These are phyloP conservation scores for Nakaseomyces sp. DNA, from an alignment of 1,139 yeast species.

Conservation along the genomic window DNA sequence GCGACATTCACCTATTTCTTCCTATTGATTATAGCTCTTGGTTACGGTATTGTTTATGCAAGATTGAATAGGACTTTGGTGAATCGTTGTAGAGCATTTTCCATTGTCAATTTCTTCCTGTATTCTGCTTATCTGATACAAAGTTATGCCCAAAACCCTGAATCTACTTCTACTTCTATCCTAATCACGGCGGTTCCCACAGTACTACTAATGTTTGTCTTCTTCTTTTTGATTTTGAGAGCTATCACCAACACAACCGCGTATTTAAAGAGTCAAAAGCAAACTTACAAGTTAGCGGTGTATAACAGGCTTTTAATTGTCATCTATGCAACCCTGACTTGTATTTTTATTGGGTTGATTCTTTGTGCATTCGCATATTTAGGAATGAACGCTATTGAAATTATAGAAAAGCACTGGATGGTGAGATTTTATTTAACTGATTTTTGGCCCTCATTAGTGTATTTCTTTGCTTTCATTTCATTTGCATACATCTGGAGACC, in stretches of 20 bases:
- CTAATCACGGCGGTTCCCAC: conserved; percentile 54
- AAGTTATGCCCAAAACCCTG: conserved; percentile 49
- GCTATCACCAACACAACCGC: conserved; percentile 66
- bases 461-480: conserved; percentile 70
- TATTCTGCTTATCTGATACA: conserved; percentile 59
- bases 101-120: conserved; percentile 60
- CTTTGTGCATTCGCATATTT: conserved; percentile 60
- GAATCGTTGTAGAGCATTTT: conserved; percentile 68
- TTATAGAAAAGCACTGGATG: conserved; percentile 84
- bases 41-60: conserved; percentile 85
- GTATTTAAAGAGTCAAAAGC: conserved; percentile 70
- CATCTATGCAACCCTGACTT: conserved; percentile 53
- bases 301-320: conserved; percentile 68
- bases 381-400: conserved; percentile 65
- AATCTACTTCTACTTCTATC: conserved; percentile 31
- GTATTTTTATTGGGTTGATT: conserved; percentile 53
- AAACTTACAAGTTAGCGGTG: conserved; percentile 75
- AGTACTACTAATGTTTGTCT: conserved; percentile 55
- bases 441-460: conserved; percentile 88
- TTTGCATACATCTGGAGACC: conserved; percentile 93
- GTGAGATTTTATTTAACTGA: conserved; percentile 76
- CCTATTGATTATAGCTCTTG: conserved; percentile 71
- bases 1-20: conserved; percentile 80
- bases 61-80: conserved; percentile 64
- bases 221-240: conserved; percentile 63